Evolutionary conservation across 768 basidiomycete species (phyloP), one percentile per base, ranked within the genome.

Genomic region (Hysterangium stoloniferum): DNA sequence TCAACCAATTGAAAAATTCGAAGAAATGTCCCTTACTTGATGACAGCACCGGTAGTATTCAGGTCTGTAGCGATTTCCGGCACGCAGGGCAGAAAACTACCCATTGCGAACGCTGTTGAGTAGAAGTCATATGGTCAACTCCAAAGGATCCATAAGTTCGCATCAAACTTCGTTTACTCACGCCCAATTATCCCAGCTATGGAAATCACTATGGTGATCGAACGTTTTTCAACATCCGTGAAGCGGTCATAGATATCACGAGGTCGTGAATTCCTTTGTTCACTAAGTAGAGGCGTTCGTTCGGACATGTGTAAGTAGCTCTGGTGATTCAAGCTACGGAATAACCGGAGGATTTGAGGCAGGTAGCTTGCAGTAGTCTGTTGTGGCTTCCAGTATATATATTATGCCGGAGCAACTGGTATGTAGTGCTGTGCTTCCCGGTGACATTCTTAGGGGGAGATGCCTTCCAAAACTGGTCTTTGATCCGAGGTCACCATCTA

Each of bases 41-140:
- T 71, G n/a, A 82, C 62, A 13, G 75, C 57, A 0, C 72, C 73
- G 0, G 83, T 76, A 0, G 82, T 70, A 24, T 74, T 41, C 11
- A 90, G 62, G 52, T 91, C 86, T 25, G 61, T 64, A 6, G 86
- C 78, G 42, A 91, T 79, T 44, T 83, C 75, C 0, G 86, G 84
- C 48, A 90, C 83, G 0, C 80, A 78, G 0, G 86, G 86, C 3
- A 86, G 72, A 61, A 89, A 87, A 0, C 77, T 77, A 0, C 78
- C 80, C 5, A 76, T 67, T 0, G 84, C 78, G 53, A 89, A 79
- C 29, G 83, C 86, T 89, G 49, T 8, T 1, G 22, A 43, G 27
- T 41, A 12, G 20, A 42, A 20, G 17, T 41, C 17, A 12, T 6
- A 2, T 12, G 8, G 40, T 4, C 13, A 41, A 41, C 28, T 13